These are phyloP conservation scores for Marasmius sp. DNA, from an alignment of 1,284 basidiomycete genomes.

Conservation along the genomic window DNA sequence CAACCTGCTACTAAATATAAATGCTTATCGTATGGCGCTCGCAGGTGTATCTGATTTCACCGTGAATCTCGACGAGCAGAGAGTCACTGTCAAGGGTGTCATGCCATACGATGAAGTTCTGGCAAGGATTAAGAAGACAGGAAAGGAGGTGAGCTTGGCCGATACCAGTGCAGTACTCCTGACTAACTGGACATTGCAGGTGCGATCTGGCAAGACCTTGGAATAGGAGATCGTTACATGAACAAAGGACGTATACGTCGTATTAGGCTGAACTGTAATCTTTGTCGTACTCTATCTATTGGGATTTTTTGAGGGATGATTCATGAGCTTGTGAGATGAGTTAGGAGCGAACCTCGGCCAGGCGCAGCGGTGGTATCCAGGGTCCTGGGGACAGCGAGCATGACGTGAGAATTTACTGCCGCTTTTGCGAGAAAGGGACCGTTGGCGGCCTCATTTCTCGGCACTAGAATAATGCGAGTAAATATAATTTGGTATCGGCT, in stretches of 20 bases:
- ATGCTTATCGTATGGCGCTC: not conserved
- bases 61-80: slow-evolving; percentile 69
- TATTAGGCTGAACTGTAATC: too few species aligned
- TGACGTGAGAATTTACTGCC: not conserved
- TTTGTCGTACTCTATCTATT: too few species aligned
- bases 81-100: slow-evolving; percentile 66
- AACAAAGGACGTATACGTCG: too few species aligned
- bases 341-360: too few species aligned
- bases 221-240: not conserved
- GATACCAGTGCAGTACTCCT: not conserved
- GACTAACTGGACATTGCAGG: not conserved
- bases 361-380: too few species aligned
- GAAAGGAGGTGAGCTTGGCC: slow-evolving; percentile 60
- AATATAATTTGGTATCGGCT: not conserved
- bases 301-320: too few species aligned
- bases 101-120: slow-evolving; percentile 67
- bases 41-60: slow-evolving; percentile 57
- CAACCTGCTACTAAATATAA: not conserved
- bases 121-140: slow-evolving; percentile 83
- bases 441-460: not conserved
- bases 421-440: not conserved
- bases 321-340: too few species aligned
- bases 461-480: not conserved
- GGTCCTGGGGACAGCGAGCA: too few species aligned
- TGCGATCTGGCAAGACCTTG: slow-evolving; percentile 10